Evolutionary conservation across 345 rosid species (phyloP).

Genomic region (Sisymbrium irio): DNA sequence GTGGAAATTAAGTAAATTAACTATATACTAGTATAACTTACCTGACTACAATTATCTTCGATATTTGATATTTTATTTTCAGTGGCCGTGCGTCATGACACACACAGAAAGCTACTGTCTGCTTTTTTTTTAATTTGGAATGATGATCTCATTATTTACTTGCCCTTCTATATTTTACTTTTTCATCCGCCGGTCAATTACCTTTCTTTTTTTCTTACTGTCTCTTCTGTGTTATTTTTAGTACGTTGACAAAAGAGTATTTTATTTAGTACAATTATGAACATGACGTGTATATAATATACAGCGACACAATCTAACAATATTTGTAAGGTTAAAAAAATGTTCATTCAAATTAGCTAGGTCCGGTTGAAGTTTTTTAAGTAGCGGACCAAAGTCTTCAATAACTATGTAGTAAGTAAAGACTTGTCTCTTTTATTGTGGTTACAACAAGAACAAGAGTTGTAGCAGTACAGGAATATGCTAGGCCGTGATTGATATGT

Average conservation of each 20-base stretch:
- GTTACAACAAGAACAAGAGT: not conserved
- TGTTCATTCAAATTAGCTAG: not conserved
- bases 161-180: not conserved
- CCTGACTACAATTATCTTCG: not conserved
- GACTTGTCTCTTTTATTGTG: not conserved
- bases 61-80: not conserved
- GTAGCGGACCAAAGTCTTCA: not conserved
- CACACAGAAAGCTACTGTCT: slow-evolving; percentile 56
- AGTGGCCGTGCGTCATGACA: slow-evolving; percentile 59
- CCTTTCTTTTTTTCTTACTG: not conserved
- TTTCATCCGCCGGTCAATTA: not conserved
- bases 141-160: slow-evolving; percentile 71
- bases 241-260: not conserved
- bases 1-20: slow-evolving; percentile 20
- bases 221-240: not conserved
- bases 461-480: too few species aligned
- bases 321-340: not conserved
- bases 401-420: not conserved
- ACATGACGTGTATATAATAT: not conserved
- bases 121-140: slow-evolving; percentile 62
- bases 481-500: too few species aligned
- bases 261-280: not conserved
- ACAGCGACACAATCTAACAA: not conserved
- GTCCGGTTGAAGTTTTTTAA: not conserved
- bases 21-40: not conserved